Percentiles rank a stretch among this genome's conserved stretches.
Conservation (phyloP, 768 basidiomycete genomes). For the Tulasnella sp. region DNA sequence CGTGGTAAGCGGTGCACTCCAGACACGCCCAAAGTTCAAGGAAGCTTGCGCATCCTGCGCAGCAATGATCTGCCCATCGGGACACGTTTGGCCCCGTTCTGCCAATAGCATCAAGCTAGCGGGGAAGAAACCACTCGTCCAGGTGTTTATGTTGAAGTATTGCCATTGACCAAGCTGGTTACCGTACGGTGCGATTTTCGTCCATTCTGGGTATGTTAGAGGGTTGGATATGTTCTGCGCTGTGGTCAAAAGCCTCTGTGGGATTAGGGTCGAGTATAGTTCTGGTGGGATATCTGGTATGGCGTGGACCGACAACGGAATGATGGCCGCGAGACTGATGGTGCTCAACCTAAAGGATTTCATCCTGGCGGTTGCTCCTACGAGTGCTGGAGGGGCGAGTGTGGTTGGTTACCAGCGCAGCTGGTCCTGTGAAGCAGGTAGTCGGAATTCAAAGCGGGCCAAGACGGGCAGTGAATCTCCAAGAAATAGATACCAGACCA, state of each 20-base stretch:
- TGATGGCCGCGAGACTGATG: too few relatives aligned
- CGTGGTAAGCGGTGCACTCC: slow-evolving; percentile 15
- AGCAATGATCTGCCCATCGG: not conserved
- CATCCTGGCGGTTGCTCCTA: too few relatives aligned
- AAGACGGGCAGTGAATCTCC: too few relatives aligned
- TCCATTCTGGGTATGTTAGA: slow-evolving; percentile 48
- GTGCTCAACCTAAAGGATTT: too few relatives aligned
- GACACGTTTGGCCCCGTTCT: slow-evolving; percentile 12
- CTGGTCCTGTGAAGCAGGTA: too few relatives aligned
- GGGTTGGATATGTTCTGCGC: slow-evolving; percentile 36
- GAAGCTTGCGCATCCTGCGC: not conserved
- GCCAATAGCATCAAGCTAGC: slow-evolving; percentile 17
- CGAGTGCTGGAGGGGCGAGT: too few relatives aligned
- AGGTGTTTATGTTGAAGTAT: slow-evolving; percentile 7
- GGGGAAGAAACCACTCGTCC: slow-evolving; percentile 20
- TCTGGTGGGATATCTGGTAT: slow-evolving; percentile 29
- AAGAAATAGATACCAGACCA: too few relatives aligned
- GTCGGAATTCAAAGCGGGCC: too few relatives aligned
- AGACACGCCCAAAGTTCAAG: slow-evolving; percentile 8
- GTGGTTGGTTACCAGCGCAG: too few relatives aligned
- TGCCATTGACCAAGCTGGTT: slow-evolving; percentile 1
- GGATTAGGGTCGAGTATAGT: slow-evolving; percentile 47
- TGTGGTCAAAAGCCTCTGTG: slow-evolving; percentile 46
- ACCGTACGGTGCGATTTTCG: slow-evolving; percentile 22
- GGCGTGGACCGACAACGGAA: not conserved